Base-by-base conservation (phyloP, 495 filamentous ascomycete genomes). In the Emericellopsis terricola region DNA sequence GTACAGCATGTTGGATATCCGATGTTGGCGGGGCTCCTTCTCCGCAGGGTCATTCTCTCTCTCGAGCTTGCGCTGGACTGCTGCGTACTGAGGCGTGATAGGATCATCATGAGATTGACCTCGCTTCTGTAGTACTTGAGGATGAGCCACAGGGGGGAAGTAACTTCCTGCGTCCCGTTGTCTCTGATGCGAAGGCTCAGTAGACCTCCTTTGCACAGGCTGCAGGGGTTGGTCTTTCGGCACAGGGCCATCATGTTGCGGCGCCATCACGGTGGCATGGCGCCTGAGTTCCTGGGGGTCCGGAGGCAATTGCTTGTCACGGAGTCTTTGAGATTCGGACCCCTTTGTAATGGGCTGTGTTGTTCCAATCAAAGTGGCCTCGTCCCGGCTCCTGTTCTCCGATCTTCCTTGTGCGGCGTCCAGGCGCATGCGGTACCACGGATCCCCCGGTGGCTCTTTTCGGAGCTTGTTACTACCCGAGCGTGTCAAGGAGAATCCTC, bases 391-490 rank as follows among this genome's bases (percentile, higher is more conserved):
- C 19, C 20, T 33, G 19, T 33, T 33, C 31, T 20, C 20, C 20
- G 13, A n/a, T 19, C 18, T 33, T 21, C 3, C n/a, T n/a, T n/a
- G n/a, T n/a, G n/a, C n/a, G n/a, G 23, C 23, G 15, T 55, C 56
- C 7, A 33, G 47, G 31, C 52, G 45, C 29, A 41, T 41, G 19
- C 24, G 34, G 29, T 51, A 56, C 55, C 55, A 56, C 2, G 50
- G 42, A 8, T 62, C 59, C 10, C 31, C 44, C 1, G 57, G 59
- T 8, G 55, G 59, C 8, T 56, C 57, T 31, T 67, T 64, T 44
- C 51, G 56, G 3, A 63, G 50, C 33, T 63, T 67, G 40, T 64
- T 64, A 38, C 53, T 62, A 10, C 57, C 57, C 16, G 43, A 59
- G 27, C 55, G 50, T 14, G 51, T 45, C 9, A 52, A 40, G 20